These are phyloP conservation scores for Xylariaceae sp. DNA, from an alignment of 2,329 filamentous ascomycete genomes.

Conservation along the genomic window DNA sequence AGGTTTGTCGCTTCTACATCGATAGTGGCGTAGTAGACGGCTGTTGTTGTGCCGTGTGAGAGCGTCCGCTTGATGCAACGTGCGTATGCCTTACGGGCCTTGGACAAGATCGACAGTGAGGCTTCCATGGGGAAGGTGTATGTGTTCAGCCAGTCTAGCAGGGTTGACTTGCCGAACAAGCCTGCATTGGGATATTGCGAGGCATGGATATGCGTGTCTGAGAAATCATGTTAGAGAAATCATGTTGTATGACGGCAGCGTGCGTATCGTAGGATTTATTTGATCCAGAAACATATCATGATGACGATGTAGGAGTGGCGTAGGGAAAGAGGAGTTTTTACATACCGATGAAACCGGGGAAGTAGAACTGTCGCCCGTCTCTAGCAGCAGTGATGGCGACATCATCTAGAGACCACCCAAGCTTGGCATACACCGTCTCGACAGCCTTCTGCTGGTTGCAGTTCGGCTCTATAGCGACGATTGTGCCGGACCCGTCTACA, in stretches of 20 bases:
- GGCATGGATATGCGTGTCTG: slow-evolving; percentile 94
- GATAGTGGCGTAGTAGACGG: slow-evolving; percentile 90
- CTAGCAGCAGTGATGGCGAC: slow-evolving; percentile 35
- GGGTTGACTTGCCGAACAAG: slow-evolving; percentile 87
- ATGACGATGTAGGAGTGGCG: too few species aligned
- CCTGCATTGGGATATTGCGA: slow-evolving; percentile 92
- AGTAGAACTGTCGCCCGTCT: slow-evolving; percentile 65
- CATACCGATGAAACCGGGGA: slow-evolving; percentile 75
- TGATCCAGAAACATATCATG: too few species aligned
- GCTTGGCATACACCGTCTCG: slow-evolving; percentile 33
- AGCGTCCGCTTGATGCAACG: slow-evolving; percentile 77
- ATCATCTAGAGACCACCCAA: slow-evolving; percentile 43
- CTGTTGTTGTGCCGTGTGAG: slow-evolving; percentile 86
- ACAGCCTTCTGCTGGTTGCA: slow-evolving; percentile 32
- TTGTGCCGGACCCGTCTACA: slow-evolving; percentile 48
- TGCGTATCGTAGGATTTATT: too few species aligned
- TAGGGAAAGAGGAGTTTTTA: too few species aligned
- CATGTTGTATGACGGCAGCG: too few species aligned
- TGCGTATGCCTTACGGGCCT: slow-evolving; percentile 69
- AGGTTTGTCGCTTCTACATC: slow-evolving; percentile 87
- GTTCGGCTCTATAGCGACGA: slow-evolving; percentile 44
- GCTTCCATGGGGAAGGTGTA: slow-evolving; percentile 95
- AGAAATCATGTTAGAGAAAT: slow-evolving; percentile 19
- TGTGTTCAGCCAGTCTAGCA: slow-evolving; percentile 87
- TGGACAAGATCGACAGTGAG: slow-evolving; percentile 60